Percentiles rank a stretch among this genome's conserved stretches.
phyloP scores from a whole-genome alignment of 2,329 filamentous ascomycete genomes.

The Fusarium decemcellulare region DNA sequence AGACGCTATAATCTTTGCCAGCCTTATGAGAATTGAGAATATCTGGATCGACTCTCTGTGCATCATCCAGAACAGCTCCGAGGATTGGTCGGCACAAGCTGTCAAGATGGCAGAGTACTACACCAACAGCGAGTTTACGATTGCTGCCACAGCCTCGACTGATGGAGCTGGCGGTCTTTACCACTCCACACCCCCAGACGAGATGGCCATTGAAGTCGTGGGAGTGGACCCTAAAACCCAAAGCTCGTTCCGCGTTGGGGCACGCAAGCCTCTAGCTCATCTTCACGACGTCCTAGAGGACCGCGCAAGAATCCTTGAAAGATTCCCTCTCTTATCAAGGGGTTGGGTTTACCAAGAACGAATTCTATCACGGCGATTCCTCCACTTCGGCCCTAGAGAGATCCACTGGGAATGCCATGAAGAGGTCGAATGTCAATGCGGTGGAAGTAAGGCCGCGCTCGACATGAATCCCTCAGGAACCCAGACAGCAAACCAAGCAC shows the following conservation, averaged over 20 bases:
- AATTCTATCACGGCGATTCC: slow-evolving; percentile 5
- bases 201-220: neutral
- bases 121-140: slow-evolving; percentile 11
- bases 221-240: slow-evolving; percentile 3
- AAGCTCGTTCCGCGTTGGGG: neutral
- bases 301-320: neutral
- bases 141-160: slow-evolving; percentile 5
- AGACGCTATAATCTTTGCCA: slow-evolving; percentile 4
- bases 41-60: slow-evolving; percentile 22
- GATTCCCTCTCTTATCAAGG: slow-evolving; percentile 10
- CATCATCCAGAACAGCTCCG: slow-evolving; percentile 12
- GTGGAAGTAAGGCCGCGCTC: slow-evolving; percentile 7
- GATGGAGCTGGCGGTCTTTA: slow-evolving; percentile 10
- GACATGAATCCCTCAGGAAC: slow-evolving; percentile 7
- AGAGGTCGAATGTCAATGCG: slow-evolving; percentile 9
- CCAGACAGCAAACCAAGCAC: slow-evolving; percentile 5
- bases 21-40: neutral
- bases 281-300: slow-evolving; percentile 9
- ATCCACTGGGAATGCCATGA: slow-evolving; percentile 18
- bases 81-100: slow-evolving; percentile 6
- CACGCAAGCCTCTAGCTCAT: neutral
- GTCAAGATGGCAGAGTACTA: slow-evolving; percentile 23
- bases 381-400: slow-evolving; percentile 13
- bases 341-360: slow-evolving; percentile 20
- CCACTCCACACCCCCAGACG: neutral